Evolutionary conservation across 768 basidiomycete species (phyloP), one percentile per base, ranked within the genome.

Genomic region (Strobilomyces dryophilus): DNA sequence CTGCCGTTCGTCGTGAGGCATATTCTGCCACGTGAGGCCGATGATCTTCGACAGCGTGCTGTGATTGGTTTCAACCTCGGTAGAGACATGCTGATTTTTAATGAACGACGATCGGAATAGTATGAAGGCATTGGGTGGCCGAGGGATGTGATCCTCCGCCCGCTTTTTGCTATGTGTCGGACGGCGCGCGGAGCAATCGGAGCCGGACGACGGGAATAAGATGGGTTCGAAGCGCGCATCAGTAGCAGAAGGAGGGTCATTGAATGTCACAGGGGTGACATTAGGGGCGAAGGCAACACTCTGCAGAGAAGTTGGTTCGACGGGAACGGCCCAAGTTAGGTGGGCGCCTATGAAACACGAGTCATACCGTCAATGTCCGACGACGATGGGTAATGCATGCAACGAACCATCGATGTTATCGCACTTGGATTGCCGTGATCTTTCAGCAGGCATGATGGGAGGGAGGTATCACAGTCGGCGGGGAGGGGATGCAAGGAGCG

Each of bases 61-160:
- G 71, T 89, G 89, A 66, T 87, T 89, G 29, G 86, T 87, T 74
- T 91, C 89, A 54, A 90, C 83, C 47, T 79, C 82, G 8, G 84
- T 80, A 9, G 87, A 83, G 58, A 91, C 87, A 60, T 86, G 85
- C 61, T 87, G 84, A 60, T 75, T 79, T 72, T 87, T 87, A 68
- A 90, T 87, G 70, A 90, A 90, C 0, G 85, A 84, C 0, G 87
- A 87, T 56, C 89, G 84, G 76, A 91, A 92, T 62, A 92, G 79
- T 64, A 91, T 92, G 73, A 92, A 92, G 24, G 89, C 89, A 62
- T 92, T 91, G 2, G 89, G 87, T 2, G 89, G 89, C 40, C 89
- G 86, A 17, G 89, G 89, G 57, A 92, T 87, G 66, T 90, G 86
- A 57, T 85, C 80, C 26, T 82, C 80, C 14, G 81, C 79, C 65